Evolutionary conservation across 148 eudicot genomes (phyloP), one percentile per base, ranked within the genome.

Genomic region (Dianthus caryophyllus): DNA sequence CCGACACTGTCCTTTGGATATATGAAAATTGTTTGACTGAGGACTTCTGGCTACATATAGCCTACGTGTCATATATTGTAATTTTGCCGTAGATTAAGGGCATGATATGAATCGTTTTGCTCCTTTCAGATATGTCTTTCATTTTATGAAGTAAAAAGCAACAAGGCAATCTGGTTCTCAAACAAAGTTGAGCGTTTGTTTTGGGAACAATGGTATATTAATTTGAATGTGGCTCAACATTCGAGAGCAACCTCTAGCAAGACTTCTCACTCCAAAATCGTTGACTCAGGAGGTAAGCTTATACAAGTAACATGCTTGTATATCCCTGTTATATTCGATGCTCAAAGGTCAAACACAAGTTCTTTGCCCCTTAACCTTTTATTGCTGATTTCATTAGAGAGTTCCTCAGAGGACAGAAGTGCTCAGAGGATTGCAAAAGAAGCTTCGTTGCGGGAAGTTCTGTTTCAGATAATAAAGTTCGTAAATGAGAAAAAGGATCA

Each of bases 161-260:
- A 90, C 74, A 95, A 86, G 70, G 82, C 88, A 16, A 83, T 87
- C 38, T 94, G 96, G 95, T 94, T 94, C 82, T 80, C 88, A 10
- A 86, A 81, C 77, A 90, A 82, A 78, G 92, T 88, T 73, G 98
- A 90, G 78, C 92, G 96, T 48, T 69, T 82, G 47, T 75, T 84
- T 70, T 94, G 98, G 98, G 98, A 94, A 65, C 98, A 90, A 24
- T 94, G 98, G 98, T 86, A 84, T 64, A 81, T 94, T 70, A 88
- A 94, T 81, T 70, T 94, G 84, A 88, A 88, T 75, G 97, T 94
- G 67, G 88, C 77, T 5, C 96, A 84, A 64, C 89, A 86, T 65
- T 84, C 80, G 18, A 90, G 84, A 81, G 70, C 83, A 58, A 88
- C 81, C 68, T 81, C 85, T 61, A 76, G 87, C 77, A 90, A 94